phyloP scores from a whole-genome alignment of 2,329 filamentous ascomycete species.

The Emmonsia crescens region DNA sequence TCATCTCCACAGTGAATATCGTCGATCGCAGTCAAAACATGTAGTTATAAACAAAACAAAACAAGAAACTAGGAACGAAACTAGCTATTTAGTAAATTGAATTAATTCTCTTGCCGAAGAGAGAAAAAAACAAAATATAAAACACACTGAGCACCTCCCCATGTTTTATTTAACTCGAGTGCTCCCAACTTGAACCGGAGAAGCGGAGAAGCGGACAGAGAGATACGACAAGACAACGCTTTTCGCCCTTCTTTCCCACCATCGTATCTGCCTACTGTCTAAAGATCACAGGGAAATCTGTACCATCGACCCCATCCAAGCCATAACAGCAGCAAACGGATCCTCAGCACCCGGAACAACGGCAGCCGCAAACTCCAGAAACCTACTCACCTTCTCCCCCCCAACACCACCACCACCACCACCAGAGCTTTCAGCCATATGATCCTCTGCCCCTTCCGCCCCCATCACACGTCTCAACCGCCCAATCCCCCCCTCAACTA shows the following conservation, averaged over 20 bases:
- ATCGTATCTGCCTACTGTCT: not conserved
- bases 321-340: constrained; percentile 21
- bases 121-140: not conserved
- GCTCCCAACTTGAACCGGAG: not conserved
- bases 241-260: not conserved
- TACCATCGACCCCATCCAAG: constrained; percentile 26
- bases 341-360: constrained; percentile 32
- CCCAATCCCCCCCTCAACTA: constrained; percentile 35
- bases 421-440: not conserved
- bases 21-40: not conserved
- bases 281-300: constrained; percentile 14
- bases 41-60: not conserved
- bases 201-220: not conserved
- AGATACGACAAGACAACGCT: not conserved
- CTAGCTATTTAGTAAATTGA: not conserved
- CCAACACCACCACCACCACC: constrained; percentile 4
- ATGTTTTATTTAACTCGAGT: not conserved
- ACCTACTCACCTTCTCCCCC: constrained; percentile 27
- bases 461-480: constrained; percentile 24
- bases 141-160: not conserved
- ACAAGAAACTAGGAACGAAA: not conserved
- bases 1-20: not conserved
- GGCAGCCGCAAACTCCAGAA: constrained; percentile 41
- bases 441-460: not conserved
- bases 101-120: not conserved